phyloP scores from a whole-genome alignment of 2,329 filamentous ascomycete genomes.

The Pseudogymnoascus sp. region DNA sequence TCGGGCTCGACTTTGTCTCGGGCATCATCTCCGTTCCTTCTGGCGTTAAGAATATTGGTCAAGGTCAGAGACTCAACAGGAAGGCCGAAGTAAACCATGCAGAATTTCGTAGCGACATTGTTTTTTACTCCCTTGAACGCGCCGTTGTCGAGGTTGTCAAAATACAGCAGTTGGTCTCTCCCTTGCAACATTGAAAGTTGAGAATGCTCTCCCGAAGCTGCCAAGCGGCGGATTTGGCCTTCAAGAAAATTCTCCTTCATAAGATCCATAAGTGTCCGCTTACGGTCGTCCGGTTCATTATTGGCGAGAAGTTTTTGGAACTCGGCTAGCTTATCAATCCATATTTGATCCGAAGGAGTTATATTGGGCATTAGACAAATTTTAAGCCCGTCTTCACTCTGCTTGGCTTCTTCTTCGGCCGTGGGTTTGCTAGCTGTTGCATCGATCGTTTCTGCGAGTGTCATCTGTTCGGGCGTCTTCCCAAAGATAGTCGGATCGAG shows the following conservation, averaged over 20 bases:
- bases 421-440: not conserved
- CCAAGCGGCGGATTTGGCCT: conserved; percentile 1
- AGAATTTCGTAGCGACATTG: conserved; percentile 24
- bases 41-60: conserved; percentile 19
- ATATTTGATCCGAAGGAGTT: conserved; percentile 13
- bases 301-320: conserved; percentile 10
- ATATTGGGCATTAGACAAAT: conserved; percentile 13
- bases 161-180: conserved; percentile 12
- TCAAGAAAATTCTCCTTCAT: conserved; percentile 8
- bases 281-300: not conserved
- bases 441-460: not conserved
- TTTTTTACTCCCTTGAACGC: conserved; percentile 18
- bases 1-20: conserved; percentile 11
- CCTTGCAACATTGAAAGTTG: conserved; percentile 12
- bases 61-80: conserved; percentile 22
- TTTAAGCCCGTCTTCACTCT: not conserved
- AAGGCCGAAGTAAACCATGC: conserved; percentile 26
- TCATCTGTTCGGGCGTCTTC: not conserved
- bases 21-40: conserved; percentile 14
- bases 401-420: not conserved
- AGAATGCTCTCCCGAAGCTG: conserved; percentile 14
- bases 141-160: conserved; percentile 15
- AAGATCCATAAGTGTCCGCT: not conserved
- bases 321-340: conserved; percentile 3
- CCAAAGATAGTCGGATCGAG: not conserved